Evolutionary conservation across 2,329 filamentous ascomycete genomes (phyloP).

Genomic region (Sclerotinia spermophila): DNA sequence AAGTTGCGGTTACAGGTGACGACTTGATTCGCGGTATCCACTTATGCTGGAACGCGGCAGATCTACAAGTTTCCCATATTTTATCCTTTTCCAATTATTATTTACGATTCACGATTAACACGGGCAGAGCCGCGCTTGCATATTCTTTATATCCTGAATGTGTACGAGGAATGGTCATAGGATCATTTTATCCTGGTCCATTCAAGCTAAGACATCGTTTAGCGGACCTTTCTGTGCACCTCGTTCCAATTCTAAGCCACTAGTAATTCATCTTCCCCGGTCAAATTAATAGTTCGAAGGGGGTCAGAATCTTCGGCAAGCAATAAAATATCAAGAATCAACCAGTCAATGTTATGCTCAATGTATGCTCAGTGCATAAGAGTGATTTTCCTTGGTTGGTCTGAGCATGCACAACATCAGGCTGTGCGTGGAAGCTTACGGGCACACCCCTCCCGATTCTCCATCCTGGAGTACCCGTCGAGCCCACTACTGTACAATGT

Average conservation of each 20-base stretch:
- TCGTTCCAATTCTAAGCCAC: background rate
- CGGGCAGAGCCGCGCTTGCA: conserved; percentile 23
- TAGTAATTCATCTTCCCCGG: background rate
- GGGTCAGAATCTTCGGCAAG: conserved; percentile 1
- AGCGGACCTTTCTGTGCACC: background rate
- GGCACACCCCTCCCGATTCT: background rate
- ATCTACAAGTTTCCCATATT: conserved; percentile 14
- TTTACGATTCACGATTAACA: conserved; percentile 14
- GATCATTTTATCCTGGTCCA: conserved; percentile 11
- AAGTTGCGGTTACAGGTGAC: conserved; percentile 7
- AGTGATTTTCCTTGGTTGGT: background rate
- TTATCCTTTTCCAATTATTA: background rate
- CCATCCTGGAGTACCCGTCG: conserved; percentile 3
- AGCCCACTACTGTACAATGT: conserved; percentile 12
- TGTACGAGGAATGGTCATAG: conserved; percentile 16
- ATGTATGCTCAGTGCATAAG: conserved; percentile 3
- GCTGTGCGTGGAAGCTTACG: conserved; percentile 15
- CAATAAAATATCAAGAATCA: background rate
- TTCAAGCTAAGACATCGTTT: conserved; percentile 14
- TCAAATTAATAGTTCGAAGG: background rate
- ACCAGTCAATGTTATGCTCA: no score
- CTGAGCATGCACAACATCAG: conserved; percentile 16
- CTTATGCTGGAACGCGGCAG: conserved; percentile 13
- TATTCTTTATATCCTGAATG: conserved; percentile 4
- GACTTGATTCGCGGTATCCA: conserved; percentile 14